Base-by-base conservation (phyloP, 2,329 filamentous ascomycete genomes). In the Sporothrix pseudoabietina region DNA sequence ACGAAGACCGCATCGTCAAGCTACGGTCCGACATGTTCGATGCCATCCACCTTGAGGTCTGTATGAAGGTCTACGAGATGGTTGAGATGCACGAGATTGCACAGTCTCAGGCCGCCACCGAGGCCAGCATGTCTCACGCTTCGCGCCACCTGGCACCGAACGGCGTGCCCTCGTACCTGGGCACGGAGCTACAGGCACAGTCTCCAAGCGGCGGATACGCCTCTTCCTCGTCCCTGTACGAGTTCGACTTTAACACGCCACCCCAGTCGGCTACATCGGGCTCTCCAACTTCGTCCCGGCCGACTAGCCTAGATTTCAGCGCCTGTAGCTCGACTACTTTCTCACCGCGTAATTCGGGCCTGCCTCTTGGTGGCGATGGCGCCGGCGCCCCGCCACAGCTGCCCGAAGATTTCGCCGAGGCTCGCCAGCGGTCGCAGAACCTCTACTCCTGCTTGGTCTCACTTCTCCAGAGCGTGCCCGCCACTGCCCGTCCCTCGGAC, bases 1-100 rank as follows among this genome's bases (percentile, higher is more conserved):
- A 91, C 76, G 88, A 90, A 77, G 89, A 91, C 78, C 86, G 89
- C 41, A 82, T 91, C 59, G 78, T 86, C 69, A 90, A 90, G 78
- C 82, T 91, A 49, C 85, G 88, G 22, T 84, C 86, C 7, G 89
- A 91, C 78, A 85, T 90, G 80, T 83, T 87, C 41, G 88, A 91
- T 77, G 84, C 87, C 71, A 86, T 91, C 77, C 90, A 90, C 78
- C 79, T 91, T 14, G 88, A 90, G 74, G 84, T 91, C 19, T 91
- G 89, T 82, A 89, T 89, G 86, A 84, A 84, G 35, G 83, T 87
- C 75, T 89, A 86, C 76, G 87, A 89, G 73, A 83, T 85, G 10
- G 79, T 87, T 22, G 86, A 88, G 74, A 81, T 81, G 14, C 81
- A 87, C 83, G 61, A 81, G 22, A 30, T 70, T 8, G 44, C 55